Evolutionary conservation across 768 basidiomycete genomes (phyloP).

Genomic region (Boletus barrowsii): DNA sequence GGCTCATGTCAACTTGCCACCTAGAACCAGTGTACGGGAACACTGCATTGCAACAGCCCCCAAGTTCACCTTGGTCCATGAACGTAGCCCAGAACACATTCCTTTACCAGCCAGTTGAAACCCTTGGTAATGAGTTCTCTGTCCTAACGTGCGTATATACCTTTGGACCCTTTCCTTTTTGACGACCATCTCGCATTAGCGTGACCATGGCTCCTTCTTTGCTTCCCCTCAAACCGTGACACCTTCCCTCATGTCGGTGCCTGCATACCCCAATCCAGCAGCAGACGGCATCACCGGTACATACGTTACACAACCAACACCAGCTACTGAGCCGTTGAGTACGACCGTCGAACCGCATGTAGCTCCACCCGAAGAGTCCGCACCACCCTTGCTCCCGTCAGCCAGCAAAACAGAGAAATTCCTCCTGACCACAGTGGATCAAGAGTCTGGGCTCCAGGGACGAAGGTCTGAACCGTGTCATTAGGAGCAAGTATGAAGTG

Average conservation of each 20-base stretch:
- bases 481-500: conserved; percentile 95
- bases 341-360: conserved; percentile 22
- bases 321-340: conserved; percentile 19
- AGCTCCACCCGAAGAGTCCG: conserved; percentile 37
- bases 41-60: not conserved
- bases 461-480: conserved; percentile 86
- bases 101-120: conserved; percentile 59
- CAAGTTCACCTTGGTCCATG: not conserved
- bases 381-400: conserved; percentile 59
- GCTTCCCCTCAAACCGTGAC: conserved; percentile 49
- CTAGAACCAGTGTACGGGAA: no score
- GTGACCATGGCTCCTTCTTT: conserved; percentile 82
- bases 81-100: not conserved
- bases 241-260: conserved; percentile 48
- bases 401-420: conserved; percentile 85
- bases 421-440: conserved; percentile 91
- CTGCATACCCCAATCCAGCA: conserved; percentile 20
- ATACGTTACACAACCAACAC: conserved; percentile 11
- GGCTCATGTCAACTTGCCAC: no score
- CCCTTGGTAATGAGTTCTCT: conserved; percentile 78
- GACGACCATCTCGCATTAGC: conserved; percentile 34
- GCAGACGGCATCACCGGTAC: conserved; percentile 8
- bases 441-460: conserved; percentile 87
- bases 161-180: not conserved
- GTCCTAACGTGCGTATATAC: conserved; percentile 62